phyloP scores from a whole-genome alignment of 2,329 filamentous ascomycete species.

The Alternaria incomplexa region DNA sequence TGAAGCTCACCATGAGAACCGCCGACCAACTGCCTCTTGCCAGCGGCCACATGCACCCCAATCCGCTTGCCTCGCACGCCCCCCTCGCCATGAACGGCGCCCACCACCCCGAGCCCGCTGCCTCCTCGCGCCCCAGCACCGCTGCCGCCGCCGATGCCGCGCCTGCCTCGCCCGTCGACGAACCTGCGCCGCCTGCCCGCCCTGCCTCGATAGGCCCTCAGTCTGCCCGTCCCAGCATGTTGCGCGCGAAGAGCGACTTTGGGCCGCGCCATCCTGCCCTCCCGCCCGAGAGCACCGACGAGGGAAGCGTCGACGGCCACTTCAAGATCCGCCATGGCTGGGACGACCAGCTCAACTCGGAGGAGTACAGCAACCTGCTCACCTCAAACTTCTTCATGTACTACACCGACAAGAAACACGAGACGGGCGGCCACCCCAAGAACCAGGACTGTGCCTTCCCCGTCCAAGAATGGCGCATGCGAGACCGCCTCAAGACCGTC shows the following conservation, averaged over 20 bases:
- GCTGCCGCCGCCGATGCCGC: slow-evolving; percentile 26
- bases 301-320: slow-evolving; percentile 57
- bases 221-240: slow-evolving; percentile 47
- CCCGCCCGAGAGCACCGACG: slow-evolving; percentile 42
- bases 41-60: slow-evolving; percentile 29
- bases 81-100: slow-evolving; percentile 29
- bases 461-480: slow-evolving; percentile 96
- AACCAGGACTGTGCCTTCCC: slow-evolving; percentile 58
- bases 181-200: slow-evolving; percentile 51
- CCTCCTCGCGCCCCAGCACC: slow-evolving; percentile 35
- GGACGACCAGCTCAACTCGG: slow-evolving; percentile 88
- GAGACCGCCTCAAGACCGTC: slow-evolving; percentile 93
- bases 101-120: slow-evolving; percentile 18
- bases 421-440: slow-evolving; percentile 88
- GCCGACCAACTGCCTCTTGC: slow-evolving; percentile 31
- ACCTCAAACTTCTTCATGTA: slow-evolving; percentile 99
- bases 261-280: slow-evolving; percentile 53
- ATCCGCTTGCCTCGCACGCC: slow-evolving; percentile 38
- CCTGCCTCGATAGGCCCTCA: slow-evolving; percentile 59
- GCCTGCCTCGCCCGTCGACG: slow-evolving; percentile 28
- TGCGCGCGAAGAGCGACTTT: slow-evolving; percentile 66
- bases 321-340: slow-evolving; percentile 80
- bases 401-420: slow-evolving; percentile 96
- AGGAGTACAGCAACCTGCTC: slow-evolving; percentile 84
- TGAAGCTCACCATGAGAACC: slow-evolving; percentile 40